phyloP scores from a whole-genome alignment of 768 basidiomycete genomes.

The Candolleomyces aberdarensis region DNA sequence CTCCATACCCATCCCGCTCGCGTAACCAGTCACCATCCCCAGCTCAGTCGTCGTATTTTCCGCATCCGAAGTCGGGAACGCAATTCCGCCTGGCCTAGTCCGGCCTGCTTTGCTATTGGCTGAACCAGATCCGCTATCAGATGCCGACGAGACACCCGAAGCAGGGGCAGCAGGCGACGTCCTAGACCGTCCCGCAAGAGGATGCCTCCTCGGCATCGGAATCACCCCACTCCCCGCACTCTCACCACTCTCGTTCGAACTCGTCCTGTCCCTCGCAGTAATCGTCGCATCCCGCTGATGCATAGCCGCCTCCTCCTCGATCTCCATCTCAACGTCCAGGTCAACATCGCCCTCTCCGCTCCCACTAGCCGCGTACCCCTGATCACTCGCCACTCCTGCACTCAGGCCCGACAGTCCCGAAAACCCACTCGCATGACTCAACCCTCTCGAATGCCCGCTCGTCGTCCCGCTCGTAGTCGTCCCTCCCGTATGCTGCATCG shows the following conservation, averaged over 20 bases:
- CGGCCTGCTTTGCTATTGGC: constrained; percentile 9
- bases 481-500: background rate
- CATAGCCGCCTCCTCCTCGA: background rate
- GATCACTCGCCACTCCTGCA: background rate
- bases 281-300: background rate
- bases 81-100: constrained; percentile 19
- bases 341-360: constrained; percentile 6
- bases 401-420: background rate
- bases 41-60: constrained; percentile 3
- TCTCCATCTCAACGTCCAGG: background rate
- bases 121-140: constrained; percentile 4
- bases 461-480: background rate
- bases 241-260: constrained; percentile 23
- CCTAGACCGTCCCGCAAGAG: constrained; percentile 16
- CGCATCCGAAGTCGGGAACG: constrained; percentile 28
- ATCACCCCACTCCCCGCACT: constrained; percentile 23
- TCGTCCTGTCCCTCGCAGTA: constrained; percentile 13
- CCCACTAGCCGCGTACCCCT: constrained; percentile 10
- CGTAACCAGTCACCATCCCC: constrained; percentile 5
- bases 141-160: constrained; percentile 5
- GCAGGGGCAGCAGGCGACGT: constrained; percentile 13
- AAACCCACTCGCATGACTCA: constrained; percentile 7
- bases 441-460: constrained; percentile 1
- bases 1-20: constrained; percentile 7
- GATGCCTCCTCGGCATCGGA: constrained; percentile 43